Evolutionary conservation across 2,329 filamentous ascomycete species (phyloP).

Genomic region (Colletotrichum sp.): DNA sequence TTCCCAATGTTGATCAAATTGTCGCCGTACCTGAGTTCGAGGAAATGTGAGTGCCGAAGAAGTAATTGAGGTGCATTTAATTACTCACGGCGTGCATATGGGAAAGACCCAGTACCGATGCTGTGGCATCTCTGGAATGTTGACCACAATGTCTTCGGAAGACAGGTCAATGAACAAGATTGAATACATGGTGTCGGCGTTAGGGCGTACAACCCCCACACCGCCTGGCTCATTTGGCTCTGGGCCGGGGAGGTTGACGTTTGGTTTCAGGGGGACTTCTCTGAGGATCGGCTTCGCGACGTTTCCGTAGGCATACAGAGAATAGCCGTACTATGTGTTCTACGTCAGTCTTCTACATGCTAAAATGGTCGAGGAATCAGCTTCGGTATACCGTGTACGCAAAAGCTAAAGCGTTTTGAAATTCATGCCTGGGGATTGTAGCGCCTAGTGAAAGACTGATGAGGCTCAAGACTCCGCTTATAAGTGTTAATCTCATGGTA

Average conservation of each 20-base stretch:
- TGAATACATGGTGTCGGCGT: neutral
- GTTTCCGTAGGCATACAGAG: neutral
- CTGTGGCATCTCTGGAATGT: neutral
- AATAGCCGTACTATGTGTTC: neutral
- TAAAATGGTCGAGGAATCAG: rapidly evolving
- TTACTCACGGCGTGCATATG: neutral
- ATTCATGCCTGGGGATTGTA: neutral
- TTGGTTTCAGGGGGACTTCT: neutral
- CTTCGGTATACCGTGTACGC: neutral
- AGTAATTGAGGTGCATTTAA: rapidly evolving
- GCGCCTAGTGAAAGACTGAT: neutral
- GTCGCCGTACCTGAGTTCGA: neutral
- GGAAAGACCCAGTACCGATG: neutral
- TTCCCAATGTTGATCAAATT: neutral
- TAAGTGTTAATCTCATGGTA: neutral
- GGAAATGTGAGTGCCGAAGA: rapidly evolving
- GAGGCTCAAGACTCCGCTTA: neutral
- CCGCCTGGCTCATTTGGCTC: neutral
- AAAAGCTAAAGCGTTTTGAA: neutral
- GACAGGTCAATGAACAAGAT: neutral
- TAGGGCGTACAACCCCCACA: neutral
- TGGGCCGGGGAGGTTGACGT: neutral
- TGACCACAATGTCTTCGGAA: neutral
- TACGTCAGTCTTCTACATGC: neutral
- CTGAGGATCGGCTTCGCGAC: neutral